Evolutionary conservation across 140 eudicot genomes (phyloP).

Genomic region (Senecio squalidus): DNA sequence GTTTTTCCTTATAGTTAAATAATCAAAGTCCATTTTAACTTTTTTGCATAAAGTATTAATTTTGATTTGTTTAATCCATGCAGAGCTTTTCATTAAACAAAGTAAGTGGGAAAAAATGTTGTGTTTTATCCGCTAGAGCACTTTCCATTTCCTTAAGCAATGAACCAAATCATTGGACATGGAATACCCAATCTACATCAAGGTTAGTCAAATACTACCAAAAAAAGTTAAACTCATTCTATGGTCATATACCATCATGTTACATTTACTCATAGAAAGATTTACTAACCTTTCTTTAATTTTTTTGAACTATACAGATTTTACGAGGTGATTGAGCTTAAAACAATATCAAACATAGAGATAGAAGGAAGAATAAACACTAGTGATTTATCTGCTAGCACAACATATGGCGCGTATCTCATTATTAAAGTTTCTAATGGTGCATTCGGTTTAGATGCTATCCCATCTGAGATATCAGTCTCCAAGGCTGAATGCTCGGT

Average conservation of each 20-base stretch:
- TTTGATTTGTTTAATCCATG: constrained; percentile 16
- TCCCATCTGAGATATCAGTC: constrained; percentile 41
- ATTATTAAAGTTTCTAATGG: constrained; percentile 31
- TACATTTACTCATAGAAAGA: too few relatives aligned
- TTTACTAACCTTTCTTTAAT: background rate
- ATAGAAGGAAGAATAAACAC: constrained; percentile 42
- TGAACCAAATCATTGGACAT: constrained; percentile 46
- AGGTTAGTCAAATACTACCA: constrained; percentile 25
- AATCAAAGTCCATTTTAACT: background rate
- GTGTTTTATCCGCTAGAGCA: constrained; percentile 41
- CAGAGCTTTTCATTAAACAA: constrained; percentile 47
- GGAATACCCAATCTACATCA: constrained; percentile 40
- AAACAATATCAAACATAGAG: constrained; percentile 33
- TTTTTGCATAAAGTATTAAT: background rate
- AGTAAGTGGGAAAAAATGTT: constrained; percentile 40
- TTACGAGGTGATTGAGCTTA: constrained; percentile 48
- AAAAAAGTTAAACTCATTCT: too few relatives aligned
- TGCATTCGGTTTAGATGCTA: constrained; percentile 52
- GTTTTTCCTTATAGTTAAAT: background rate
- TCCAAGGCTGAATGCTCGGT: constrained; percentile 10
- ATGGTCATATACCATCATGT: too few relatives aligned
- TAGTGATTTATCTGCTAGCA: constrained; percentile 34
- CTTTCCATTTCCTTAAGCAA: constrained; percentile 36
- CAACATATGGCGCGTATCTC: constrained; percentile 48
- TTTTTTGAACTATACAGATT: constrained; percentile 28